Base-by-base conservation (phyloP, 2,329 filamentous ascomycete genomes). In the Alternaria consortialis region DNA sequence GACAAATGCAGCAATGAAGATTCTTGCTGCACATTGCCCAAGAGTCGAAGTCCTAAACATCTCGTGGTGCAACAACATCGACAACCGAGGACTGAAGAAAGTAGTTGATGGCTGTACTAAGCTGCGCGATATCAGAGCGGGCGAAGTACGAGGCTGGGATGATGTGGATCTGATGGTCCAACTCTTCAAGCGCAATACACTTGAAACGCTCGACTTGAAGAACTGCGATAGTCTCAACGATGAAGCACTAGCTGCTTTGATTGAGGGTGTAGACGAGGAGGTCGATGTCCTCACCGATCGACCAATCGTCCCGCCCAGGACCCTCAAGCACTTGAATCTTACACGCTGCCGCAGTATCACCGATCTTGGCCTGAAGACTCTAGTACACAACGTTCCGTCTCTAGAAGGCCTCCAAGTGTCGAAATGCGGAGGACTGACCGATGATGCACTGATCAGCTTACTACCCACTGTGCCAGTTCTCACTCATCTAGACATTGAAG, bases 11-110 rank as follows among this genome's bases (percentile, higher is more conserved):
- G 91, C 92, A 0, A 94, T 96, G 87, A 92, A 90, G 73, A 92
- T 96, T 61, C 90, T 99, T 61, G 90, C 92, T 1, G 85, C 90
- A 54, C 90, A 90, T 39, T 98, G 94, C 71, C 88, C 90, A 1
- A 88, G 90, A 50, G 83, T 99, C n/a, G 90, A 97, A 77, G 85
- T 87, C 56, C 85, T 98, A 66, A 96, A 97, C 71, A 87, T 98
- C 20, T 97, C 93, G 0, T 98, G 94, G 93, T 99, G 95, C 81
- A 89, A 89, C 67, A 90, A 93, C 62, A 88, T 97, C 74, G 90
- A 95, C 72, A 90, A 92, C 8, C 83, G 86, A 12, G 94, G 93
- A 5, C 82, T 98, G 55, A 87, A 85, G 65, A 86, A 86, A 53
- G 85, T 99, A 2, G 82, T 97, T 1, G 84, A 90, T 61, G 86